Evolutionary conservation across 495 filamentous ascomycete genomes (phyloP).

Genomic region (Astrothelium subdiscretum): DNA sequence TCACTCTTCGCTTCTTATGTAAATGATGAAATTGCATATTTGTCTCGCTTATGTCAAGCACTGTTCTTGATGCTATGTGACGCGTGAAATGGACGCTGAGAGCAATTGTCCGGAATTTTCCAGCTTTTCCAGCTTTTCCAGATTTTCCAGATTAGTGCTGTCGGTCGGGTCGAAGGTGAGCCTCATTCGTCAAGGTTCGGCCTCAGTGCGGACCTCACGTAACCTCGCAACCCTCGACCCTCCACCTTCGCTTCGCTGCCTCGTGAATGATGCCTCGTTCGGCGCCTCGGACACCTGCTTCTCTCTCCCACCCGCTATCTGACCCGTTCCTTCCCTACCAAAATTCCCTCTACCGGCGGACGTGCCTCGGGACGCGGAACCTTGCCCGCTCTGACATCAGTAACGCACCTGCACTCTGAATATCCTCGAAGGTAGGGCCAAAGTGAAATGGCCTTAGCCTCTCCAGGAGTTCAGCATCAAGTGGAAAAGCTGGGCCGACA

Average conservation of each 20-base stretch:
- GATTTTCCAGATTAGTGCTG: no score
- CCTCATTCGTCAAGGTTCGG: no score
- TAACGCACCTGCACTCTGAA: neutral
- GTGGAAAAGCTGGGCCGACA: slow-evolving; percentile 31
- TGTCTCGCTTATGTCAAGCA: no score
- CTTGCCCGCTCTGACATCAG: neutral
- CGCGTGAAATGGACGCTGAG: neutral
- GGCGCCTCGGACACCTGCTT: neutral
- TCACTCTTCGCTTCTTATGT: neutral
- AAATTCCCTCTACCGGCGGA: neutral
- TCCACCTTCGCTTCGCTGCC: neutral
- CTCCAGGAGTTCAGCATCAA: slow-evolving; percentile 21
- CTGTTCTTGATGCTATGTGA: no score
- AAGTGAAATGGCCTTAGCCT: slow-evolving; percentile 36
- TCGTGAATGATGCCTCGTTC: neutral
- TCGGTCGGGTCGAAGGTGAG: no score
- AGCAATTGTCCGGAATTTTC: neutral
- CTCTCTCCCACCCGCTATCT: neutral
- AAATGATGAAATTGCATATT: neutral
- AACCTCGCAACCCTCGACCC: neutral
- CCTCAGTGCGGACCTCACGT: neutral
- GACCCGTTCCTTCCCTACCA: neutral
- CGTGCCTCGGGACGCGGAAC: neutral
- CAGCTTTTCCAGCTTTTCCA: no score
- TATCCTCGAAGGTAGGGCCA: slow-evolving; percentile 7